Evolutionary conservation across 768 basidiomycete species (phyloP).

Genomic region (Xanthoconium stramineum): DNA sequence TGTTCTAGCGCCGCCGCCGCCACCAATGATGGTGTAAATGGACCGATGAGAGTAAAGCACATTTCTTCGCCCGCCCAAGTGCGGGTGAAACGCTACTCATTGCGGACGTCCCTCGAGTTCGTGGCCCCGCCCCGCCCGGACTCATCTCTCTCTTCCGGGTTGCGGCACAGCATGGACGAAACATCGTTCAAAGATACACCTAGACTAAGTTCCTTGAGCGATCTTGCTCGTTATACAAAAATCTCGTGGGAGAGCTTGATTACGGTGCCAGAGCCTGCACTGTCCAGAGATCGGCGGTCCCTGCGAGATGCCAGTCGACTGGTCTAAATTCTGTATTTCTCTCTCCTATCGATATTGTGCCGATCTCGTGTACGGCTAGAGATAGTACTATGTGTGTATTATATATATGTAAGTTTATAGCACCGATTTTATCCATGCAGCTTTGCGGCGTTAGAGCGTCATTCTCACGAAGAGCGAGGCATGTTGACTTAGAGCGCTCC

Average conservation of each 20-base stretch:
- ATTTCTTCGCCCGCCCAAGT: not conserved
- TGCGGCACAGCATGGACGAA: not conserved
- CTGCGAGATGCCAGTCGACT: not conserved
- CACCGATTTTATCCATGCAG: slow-evolving; percentile 6
- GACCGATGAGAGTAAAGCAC: not conserved
- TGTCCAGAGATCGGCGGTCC: not conserved
- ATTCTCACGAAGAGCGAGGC: slow-evolving; percentile 20
- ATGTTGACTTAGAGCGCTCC: not conserved
- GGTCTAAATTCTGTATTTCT: not conserved
- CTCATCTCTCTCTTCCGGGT: not conserved
- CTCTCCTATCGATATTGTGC: too few species aligned
- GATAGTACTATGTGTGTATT: too few species aligned
- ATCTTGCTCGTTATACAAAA: not conserved
- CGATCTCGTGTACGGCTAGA: not conserved
- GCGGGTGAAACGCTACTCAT: not conserved
- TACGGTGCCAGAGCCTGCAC: not conserved
- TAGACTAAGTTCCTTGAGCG: not conserved
- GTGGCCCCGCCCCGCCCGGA: not conserved
- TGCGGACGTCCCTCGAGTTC: not conserved
- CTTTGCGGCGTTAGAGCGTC: slow-evolving; percentile 1
- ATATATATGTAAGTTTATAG: too few species aligned
- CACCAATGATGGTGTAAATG: not conserved
- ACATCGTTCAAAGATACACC: not conserved
- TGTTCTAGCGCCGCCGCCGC: not conserved
- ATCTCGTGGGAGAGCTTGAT: not conserved